phyloP scores from a whole-genome alignment of 352 stramenopile species.

The Detonula confervacea region DNA sequence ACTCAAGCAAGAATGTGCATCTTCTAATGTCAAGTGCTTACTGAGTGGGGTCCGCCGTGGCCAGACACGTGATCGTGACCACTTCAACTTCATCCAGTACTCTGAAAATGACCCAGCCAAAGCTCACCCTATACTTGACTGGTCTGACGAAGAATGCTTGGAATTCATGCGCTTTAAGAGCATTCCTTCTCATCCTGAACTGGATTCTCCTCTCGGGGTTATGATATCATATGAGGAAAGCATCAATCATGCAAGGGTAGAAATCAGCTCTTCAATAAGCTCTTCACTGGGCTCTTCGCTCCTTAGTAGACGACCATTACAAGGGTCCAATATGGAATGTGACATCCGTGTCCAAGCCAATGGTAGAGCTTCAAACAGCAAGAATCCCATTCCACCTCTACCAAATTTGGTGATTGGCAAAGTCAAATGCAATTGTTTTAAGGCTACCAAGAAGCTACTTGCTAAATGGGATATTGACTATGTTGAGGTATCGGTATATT shows the following conservation, averaged over 20 bases:
- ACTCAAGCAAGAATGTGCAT: conserved; percentile 9
- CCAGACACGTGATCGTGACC: conserved; percentile 13
- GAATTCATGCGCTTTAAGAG: conserved; percentile 3
- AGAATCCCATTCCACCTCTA: not conserved
- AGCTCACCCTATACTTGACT: conserved; percentile 13
- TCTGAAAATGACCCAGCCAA: conserved; percentile 4
- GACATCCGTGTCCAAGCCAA: not conserved
- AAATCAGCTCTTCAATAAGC: too few species aligned
- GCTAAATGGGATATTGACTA: not conserved
- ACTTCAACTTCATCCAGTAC: conserved; percentile 13
- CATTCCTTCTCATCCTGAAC: conserved; percentile 15
- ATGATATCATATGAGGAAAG: too few species aligned
- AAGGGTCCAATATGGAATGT: not conserved
- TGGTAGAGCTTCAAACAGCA: not conserved
- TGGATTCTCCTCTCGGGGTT: conserved; percentile 9
- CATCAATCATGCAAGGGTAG: too few species aligned
- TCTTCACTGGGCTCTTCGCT: not conserved
- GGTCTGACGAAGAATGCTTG: conserved; percentile 10
- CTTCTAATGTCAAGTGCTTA: conserved; percentile 7
- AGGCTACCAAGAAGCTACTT: conserved; percentile 3
- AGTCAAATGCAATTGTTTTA: conserved; percentile 1
- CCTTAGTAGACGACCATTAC: not conserved
- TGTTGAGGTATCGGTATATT: conserved; percentile 3
- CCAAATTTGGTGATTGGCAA: conserved; percentile 11
- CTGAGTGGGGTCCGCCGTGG: conserved; percentile 11